A percentile compares a stretch with the other conserved stretches of the same genome.
These are phyloP conservation scores for Spathaspora boniae DNA, from an alignment of 805 yeast genomes.

Conservation along the genomic window DNA sequence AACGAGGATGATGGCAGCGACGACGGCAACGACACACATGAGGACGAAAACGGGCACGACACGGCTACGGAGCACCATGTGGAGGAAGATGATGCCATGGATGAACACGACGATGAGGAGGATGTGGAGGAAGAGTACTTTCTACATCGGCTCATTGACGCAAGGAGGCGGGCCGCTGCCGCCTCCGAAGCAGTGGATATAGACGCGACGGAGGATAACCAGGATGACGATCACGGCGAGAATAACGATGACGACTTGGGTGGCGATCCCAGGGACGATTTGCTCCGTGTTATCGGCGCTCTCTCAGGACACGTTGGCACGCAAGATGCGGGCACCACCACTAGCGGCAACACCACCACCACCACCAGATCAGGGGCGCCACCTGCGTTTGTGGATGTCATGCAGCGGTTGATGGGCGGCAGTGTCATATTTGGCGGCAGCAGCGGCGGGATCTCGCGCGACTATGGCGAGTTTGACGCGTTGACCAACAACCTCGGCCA, in stretches of 20 bases:
- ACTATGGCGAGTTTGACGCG: constrained; percentile 27
- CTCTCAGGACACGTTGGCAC: constrained; percentile 15
- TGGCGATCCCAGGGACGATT: constrained; percentile 22
- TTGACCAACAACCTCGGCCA: constrained; percentile 37
- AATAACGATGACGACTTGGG: constrained; percentile 14
- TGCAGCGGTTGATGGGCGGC: constrained; percentile 33
- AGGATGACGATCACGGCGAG: constrained; percentile 14
- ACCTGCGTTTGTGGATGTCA: constrained; percentile 28
- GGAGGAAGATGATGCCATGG: constrained; percentile 16
- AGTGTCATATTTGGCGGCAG: constrained; percentile 17
- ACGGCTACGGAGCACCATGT: constrained; percentile 11
- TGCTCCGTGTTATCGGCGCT: constrained; percentile 24
- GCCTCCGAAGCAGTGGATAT: too few species aligned
- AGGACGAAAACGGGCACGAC: constrained; percentile 15
- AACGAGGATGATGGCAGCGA: constrained; percentile 12
- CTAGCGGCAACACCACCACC: constrained; percentile 16
- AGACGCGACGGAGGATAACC: constrained; percentile 11
- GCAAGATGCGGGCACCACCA: background rate
- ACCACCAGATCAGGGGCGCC: constrained; percentile 7
- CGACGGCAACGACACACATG: constrained; percentile 15
- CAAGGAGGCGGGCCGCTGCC: constrained; percentile 10
- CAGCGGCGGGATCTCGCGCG: constrained; percentile 11
- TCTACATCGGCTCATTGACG: constrained; percentile 18
- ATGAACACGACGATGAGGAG: constrained; percentile 18
- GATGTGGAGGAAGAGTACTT: constrained; percentile 17